phyloP scores from a whole-genome alignment of 345 rosid genomes.

The Eucalyptus cloeziana region DNA sequence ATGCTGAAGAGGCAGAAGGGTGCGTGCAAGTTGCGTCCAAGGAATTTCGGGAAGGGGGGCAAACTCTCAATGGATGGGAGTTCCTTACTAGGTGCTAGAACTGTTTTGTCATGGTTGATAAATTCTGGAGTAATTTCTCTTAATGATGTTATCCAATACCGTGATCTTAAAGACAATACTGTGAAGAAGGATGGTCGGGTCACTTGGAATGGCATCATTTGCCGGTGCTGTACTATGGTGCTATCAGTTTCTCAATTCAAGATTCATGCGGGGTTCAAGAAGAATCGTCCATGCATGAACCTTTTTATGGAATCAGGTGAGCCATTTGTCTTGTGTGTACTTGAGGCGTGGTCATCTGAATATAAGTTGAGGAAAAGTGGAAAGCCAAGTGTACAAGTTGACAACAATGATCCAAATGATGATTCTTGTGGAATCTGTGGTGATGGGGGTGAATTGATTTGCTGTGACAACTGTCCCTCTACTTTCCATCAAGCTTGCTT shows the following conservation, averaged over 20 bases:
- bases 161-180: slow-evolving; percentile 45
- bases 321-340: slow-evolving; percentile 62
- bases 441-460: slow-evolving; percentile 84
- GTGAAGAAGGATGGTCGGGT: slow-evolving; percentile 69
- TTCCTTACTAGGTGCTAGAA: slow-evolving; percentile 40
- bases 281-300: slow-evolving; percentile 62
- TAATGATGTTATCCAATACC: slow-evolving; percentile 70
- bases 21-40: slow-evolving; percentile 59
- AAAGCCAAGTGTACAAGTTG: slow-evolving; percentile 24
- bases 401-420: slow-evolving; percentile 75
- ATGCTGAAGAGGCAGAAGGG: slow-evolving; percentile 37
- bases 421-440: slow-evolving; percentile 97
- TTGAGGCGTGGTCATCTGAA: slow-evolving; percentile 90
- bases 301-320: slow-evolving; percentile 80
- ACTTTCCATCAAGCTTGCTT: slow-evolving; percentile 86
- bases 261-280: slow-evolving; percentile 69
- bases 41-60: slow-evolving; percentile 31
- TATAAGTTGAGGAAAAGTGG: slow-evolving; percentile 54
- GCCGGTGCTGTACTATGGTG: slow-evolving; percentile 61
- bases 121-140: slow-evolving; percentile 37
- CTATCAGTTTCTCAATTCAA: slow-evolving; percentile 67
- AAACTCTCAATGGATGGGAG: slow-evolving; percentile 26
- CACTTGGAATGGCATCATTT: slow-evolving; percentile 59
- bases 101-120: slow-evolving; percentile 78
- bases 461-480: slow-evolving; percentile 94